A percentile compares a stretch with the other conserved stretches of the same genome.
Evolutionary conservation across 805 yeast genomes (phyloP).

Genomic region (Brettanomyces anomalus): DNA sequence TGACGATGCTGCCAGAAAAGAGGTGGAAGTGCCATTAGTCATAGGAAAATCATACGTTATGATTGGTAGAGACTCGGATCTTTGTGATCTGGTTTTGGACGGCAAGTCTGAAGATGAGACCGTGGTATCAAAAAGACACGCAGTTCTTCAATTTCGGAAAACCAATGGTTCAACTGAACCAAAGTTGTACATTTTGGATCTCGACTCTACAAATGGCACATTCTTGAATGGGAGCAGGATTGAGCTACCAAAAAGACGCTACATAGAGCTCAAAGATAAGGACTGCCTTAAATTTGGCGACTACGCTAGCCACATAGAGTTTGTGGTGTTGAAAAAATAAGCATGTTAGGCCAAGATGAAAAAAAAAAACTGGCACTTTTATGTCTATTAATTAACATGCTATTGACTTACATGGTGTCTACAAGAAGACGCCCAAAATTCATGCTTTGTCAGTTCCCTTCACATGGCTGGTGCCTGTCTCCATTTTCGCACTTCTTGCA

Average conservation of each 20-base stretch:
- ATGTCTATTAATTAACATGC: neutral
- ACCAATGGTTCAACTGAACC: neutral
- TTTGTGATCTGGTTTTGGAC: constrained; percentile 13
- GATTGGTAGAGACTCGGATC: constrained; percentile 16
- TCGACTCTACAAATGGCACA: constrained; percentile 23
- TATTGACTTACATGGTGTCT: neutral
- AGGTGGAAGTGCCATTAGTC: constrained; percentile 10
- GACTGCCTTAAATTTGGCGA: constrained; percentile 22
- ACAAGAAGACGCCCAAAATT: neutral
- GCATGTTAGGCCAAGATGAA: neutral
- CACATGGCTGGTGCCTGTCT: constrained; percentile 62
- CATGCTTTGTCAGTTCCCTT: constrained; percentile 57
- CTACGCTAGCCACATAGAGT: constrained; percentile 6
- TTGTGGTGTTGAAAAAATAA: neutral
- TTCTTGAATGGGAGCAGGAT: constrained; percentile 18
- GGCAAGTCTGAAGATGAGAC: constrained; percentile 9
- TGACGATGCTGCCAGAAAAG: neutral
- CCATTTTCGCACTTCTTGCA: constrained; percentile 90
- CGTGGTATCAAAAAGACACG: constrained; percentile 20
- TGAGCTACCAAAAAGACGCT: constrained; percentile 19
- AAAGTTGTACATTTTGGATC: constrained; percentile 17
- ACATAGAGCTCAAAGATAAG: constrained; percentile 17
- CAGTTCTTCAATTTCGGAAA: constrained; percentile 21
- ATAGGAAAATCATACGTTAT: constrained; percentile 18
- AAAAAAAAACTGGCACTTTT: too few relatives aligned